A percentile compares a stretch with the other conserved stretches of the same genome.
These are phyloP conservation scores for Pseudopyricularia cyperi DNA, from an alignment of 2,329 filamentous ascomycete species.

Conservation along the genomic window DNA sequence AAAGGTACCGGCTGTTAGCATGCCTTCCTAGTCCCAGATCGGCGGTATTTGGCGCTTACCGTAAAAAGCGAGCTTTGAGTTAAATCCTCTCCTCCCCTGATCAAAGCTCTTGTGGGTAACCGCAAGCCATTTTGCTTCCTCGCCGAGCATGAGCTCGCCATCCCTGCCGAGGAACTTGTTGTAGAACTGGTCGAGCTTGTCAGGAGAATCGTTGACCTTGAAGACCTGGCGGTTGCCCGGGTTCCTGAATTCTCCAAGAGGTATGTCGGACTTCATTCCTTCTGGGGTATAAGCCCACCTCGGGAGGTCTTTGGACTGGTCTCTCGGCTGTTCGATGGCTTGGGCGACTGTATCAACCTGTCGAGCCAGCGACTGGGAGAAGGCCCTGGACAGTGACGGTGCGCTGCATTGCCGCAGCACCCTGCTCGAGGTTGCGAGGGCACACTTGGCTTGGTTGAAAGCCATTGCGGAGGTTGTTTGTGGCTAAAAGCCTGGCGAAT, in stretches of 20 bases:
- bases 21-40: not conserved
- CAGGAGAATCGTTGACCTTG: slow-evolving; percentile 63
- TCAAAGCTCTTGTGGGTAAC: slow-evolving; percentile 98
- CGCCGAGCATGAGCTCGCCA: slow-evolving; percentile 62
- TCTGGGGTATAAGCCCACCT: slow-evolving; percentile 61
- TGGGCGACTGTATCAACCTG: not conserved
- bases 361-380: slow-evolving; percentile 1
- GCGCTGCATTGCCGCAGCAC: slow-evolving; percentile 15
- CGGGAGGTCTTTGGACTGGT: slow-evolving; percentile 21
- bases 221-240: slow-evolving; percentile 38
- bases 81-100: slow-evolving; percentile 85
- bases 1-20: not conserved
- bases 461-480: slow-evolving; percentile 14
- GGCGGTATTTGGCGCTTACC: slow-evolving; percentile 32
- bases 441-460: slow-evolving; percentile 19
- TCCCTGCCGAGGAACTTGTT: slow-evolving; percentile 58
- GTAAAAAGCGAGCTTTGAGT: slow-evolving; percentile 80
- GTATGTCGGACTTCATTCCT: slow-evolving; percentile 58
- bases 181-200: slow-evolving; percentile 66
- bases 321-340: not conserved
- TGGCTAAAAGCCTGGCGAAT: not conserved
- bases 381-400: slow-evolving; percentile 1
- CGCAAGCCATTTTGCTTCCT: slow-evolving; percentile 93
- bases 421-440: slow-evolving; percentile 18
- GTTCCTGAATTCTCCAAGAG: slow-evolving; percentile 41